Evolutionary conservation across 495 filamentous ascomycete genomes (phyloP).

Genomic region (Penicillium egyptiacum): DNA sequence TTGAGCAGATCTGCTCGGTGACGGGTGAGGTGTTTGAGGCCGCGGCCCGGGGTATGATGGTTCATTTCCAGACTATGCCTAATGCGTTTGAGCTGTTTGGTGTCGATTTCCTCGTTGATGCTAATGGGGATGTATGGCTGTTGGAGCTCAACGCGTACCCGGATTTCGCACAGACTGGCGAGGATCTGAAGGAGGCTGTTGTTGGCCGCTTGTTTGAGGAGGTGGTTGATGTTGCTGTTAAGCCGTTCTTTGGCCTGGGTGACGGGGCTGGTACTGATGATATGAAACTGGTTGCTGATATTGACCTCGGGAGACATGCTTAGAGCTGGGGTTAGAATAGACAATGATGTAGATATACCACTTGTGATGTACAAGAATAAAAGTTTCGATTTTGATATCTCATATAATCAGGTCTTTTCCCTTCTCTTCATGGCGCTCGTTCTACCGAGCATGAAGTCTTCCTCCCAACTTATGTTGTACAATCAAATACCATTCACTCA

Average conservation of each 20-base stretch:
- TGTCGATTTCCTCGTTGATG: constrained; percentile 84
- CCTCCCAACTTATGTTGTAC: not conserved
- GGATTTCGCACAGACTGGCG: constrained; percentile 89
- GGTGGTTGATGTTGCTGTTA: constrained; percentile 65
- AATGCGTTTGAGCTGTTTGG: constrained; percentile 93
- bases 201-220: constrained; percentile 75
- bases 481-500: not conserved
- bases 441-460: not conserved
- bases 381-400: constrained; percentile 4
- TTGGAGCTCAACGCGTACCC: constrained; percentile 97
- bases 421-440: not conserved
- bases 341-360: constrained; percentile 8
- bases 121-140: constrained; percentile 61
- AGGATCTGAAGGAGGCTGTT: constrained; percentile 59
- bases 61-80: constrained; percentile 87
- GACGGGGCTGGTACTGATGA: constrained; percentile 32
- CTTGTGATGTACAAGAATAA: constrained; percentile 9
- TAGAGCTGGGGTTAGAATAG: constrained; percentile 11
- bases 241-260: constrained; percentile 55
- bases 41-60: constrained; percentile 73
- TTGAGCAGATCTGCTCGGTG: constrained; percentile 67
- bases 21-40: constrained; percentile 81
- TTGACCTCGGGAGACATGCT: constrained; percentile 58
- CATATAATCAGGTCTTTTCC: not conserved
- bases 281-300: constrained; percentile 57